Evolutionary conservation across 176 grass and related monocot genomes (phyloP).

Genomic region (Hyparrhenia diplandra): DNA sequence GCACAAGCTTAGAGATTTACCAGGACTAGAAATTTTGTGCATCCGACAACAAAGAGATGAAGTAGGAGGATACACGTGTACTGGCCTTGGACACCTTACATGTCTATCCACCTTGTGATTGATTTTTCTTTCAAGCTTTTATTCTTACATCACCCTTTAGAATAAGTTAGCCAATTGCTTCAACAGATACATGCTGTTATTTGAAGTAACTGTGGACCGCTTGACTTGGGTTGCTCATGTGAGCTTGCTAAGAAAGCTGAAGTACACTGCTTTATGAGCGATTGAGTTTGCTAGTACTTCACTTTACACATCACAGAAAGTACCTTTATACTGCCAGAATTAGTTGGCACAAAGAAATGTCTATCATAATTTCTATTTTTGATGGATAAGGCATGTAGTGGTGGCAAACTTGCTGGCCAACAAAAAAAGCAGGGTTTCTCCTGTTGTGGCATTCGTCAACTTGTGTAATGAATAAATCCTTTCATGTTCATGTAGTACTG

Average conservation of each 20-base stretch:
- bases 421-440: conserved; percentile 1
- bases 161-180: neutral
- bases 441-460: neutral
- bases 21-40: neutral
- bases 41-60: neutral
- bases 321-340: neutral
- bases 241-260: conserved; percentile 15
- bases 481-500: neutral
- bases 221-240: neutral
- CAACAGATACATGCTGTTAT: neutral
- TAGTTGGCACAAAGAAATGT: neutral
- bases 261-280: conserved; percentile 1
- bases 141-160: neutral
- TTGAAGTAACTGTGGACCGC: neutral
- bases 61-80: conserved; percentile 5
- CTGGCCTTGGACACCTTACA: neutral
- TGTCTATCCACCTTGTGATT: neutral
- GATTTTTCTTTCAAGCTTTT: neutral
- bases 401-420: neutral
- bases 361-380: neutral
- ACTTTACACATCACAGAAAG: neutral
- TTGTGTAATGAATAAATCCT: conserved; percentile 12
- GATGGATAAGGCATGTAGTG: neutral
- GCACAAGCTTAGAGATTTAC: neutral
- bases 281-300: neutral